These are phyloP conservation scores for Dalbergia cochinchinensis DNA, from an alignment of 306 rosid species.

Conservation along the genomic window DNA sequence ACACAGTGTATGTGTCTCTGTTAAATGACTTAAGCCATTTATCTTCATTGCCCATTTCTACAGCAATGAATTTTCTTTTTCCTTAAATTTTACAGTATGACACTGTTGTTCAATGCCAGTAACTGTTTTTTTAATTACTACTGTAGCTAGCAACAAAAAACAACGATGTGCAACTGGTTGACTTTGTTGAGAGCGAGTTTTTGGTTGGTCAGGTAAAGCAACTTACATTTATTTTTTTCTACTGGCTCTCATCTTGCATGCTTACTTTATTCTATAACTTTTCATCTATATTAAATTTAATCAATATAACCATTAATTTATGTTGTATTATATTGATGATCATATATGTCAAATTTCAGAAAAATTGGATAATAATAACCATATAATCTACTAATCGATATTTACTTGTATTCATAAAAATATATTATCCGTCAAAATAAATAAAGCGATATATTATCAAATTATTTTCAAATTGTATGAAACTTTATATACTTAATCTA, in stretches of 20 bases:
- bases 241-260: neutral
- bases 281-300: no score
- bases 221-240: neutral
- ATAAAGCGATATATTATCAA: no score
- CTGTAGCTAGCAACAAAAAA: constrained; percentile 51
- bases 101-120: neutral
- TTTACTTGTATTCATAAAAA: no score
- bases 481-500: no score
- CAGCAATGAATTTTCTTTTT: neutral
- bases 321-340: no score
- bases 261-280: no score
- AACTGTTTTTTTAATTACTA: constrained; percentile 12
- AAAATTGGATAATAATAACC: no score
- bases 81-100: neutral
- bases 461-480: no score
- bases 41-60: neutral
- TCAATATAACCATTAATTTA: no score
- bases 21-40: neutral
- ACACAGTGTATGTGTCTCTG: constrained; percentile 3
- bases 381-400: no score
- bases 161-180: constrained; percentile 52
- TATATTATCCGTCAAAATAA: no score
- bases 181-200: constrained; percentile 50
- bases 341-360: no score
- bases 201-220: constrained; percentile 48